Base-by-base conservation (phyloP, 352 stramenopile genomes). In the Thalassiosira mediterranea region DNA sequence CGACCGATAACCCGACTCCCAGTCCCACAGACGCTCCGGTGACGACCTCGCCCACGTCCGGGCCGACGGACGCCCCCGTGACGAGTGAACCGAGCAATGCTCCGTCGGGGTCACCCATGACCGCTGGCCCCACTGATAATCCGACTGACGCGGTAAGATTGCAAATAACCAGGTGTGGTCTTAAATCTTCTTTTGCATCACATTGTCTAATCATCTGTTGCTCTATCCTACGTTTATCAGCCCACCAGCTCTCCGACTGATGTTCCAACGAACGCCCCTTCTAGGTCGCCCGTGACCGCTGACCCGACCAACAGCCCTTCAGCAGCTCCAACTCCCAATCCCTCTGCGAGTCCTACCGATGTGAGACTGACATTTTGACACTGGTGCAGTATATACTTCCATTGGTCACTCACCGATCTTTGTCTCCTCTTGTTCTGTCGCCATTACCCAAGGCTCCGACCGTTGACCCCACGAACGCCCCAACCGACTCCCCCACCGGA, bases 301-400 rank as follows among this genome's bases (percentile, higher is more conserved):
- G 42, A 46, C 42, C 52, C 52, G 26, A 61, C 52, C 3, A 19
- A 42, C n/a, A 61, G 52, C 19, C 56, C 56, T 34, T 53, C 56
- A 23, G 37, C 8, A 3, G 51, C 31, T 31, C 56, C 56, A 51
- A 53, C 17, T 4, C 3, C 52, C 25, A 29, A 15, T 15, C 56
- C 34, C 31, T 52, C 56, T 23, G 5, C 37, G 4, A 65, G 37
- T 42, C 56, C 56, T 17, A 65, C 56, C 8, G 40, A 66, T 38
- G 57, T 66, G 57, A 66, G n/a, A n/a, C n/a, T n/a, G n/a, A n/a
- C n/a, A n/a, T n/a, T n/a, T n/a, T n/a, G n/a, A n/a, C n/a, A n/a
- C n/a, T n/a, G n/a, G 57, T 37, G 38, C 34, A 37, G 3, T 13
- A 21, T 46, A 10, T 37, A 38, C n/a, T n/a, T 46, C 15, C 17